Base-by-base conservation (phyloP, 257 asterid species). In the Gynochthodes officinalis region DNA sequence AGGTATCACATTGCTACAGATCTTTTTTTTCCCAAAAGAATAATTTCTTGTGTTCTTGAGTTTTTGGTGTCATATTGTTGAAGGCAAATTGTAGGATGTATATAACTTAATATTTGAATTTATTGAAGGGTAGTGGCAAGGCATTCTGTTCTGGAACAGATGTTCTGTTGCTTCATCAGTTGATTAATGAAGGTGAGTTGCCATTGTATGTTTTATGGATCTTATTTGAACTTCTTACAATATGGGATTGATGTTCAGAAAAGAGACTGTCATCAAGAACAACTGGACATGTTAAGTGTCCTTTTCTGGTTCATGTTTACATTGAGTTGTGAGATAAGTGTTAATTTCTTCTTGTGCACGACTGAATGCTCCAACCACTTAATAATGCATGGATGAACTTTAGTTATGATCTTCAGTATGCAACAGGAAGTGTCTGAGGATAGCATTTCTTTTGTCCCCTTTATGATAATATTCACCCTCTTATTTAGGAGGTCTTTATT, bases 71-170 rank as follows among this genome's bases (percentile, higher is more conserved):
- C 60, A 4, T 33, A 69, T 52, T 40, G 40, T 57, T 40, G 53
- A 64, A 30, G 15, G 37, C 23, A 39, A 28, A 25, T 27, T 30
- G 28, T 54, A 49, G 23, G 14, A 11, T 27, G 54, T 52, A 35
- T 74, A 68, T 77, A 78, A 64, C 67, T 13, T 78, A 69, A 49
- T 53, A 13, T 71, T 74, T 82, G 78, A 64, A 73, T 65, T 59
- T 83, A 70, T 72, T 86, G 82, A 82, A 94, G 99, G 90, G 86
- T 68, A 83, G 88, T 74, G 78, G 84, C 39, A 85, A 77, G 76
- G 92, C 95, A 79, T 94, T 94, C 79, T 91, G 96, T 89, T 87
- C 97, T 11, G 98, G 99, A 37, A 75, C 95, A 7, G 98, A 94
- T 77, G 91, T 85, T 21, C 88, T 87, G 63, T 76, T 79, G 35